Percentiles rank a stretch among this genome's conserved stretches.
phyloP scores from a whole-genome alignment of 2,329 filamentous ascomycete genomes.

The Penicillium sp. region DNA sequence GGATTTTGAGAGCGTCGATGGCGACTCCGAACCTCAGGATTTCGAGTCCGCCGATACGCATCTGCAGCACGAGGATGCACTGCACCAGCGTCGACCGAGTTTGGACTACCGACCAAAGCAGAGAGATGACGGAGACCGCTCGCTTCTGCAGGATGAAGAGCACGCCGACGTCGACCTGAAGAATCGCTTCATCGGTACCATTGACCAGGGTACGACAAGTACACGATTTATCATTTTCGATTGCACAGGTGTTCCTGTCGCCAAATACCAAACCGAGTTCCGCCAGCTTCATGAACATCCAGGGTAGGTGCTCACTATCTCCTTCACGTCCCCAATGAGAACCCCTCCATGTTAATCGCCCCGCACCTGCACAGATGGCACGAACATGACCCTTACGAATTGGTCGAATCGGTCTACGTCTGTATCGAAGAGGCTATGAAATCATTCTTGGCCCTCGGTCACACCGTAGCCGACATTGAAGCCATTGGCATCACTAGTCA shows the following conservation, averaged over 20 bases:
- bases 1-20: slow-evolving; percentile 25
- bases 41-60: slow-evolving; percentile 10
- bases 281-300: slow-evolving; percentile 78
- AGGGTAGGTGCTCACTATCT: slow-evolving; percentile 57
- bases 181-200: slow-evolving; percentile 69
- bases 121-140: slow-evolving; percentile 35
- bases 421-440: slow-evolving; percentile 75
- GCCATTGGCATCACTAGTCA: slow-evolving; percentile 86
- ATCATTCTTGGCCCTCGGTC: slow-evolving; percentile 66
- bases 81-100: slow-evolving; percentile 11
- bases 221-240: slow-evolving; percentile 90
- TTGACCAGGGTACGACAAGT: slow-evolving; percentile 88
- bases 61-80: slow-evolving; percentile 1
- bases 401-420: slow-evolving; percentile 68
- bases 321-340: not conserved
- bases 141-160: slow-evolving; percentile 35
- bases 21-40: slow-evolving; percentile 21
- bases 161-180: slow-evolving; percentile 31
- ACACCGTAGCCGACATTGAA: slow-evolving; percentile 64
- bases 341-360: slow-evolving; percentile 6
- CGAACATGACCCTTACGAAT: slow-evolving; percentile 77
- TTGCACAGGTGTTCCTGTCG: slow-evolving; percentile 69
- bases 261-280: slow-evolving; percentile 82
- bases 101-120: slow-evolving; percentile 29
- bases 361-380: slow-evolving; percentile 64